phyloP scores from a whole-genome alignment of 164 flowering plant genomes.

The Pachysandra terminalis region DNA sequence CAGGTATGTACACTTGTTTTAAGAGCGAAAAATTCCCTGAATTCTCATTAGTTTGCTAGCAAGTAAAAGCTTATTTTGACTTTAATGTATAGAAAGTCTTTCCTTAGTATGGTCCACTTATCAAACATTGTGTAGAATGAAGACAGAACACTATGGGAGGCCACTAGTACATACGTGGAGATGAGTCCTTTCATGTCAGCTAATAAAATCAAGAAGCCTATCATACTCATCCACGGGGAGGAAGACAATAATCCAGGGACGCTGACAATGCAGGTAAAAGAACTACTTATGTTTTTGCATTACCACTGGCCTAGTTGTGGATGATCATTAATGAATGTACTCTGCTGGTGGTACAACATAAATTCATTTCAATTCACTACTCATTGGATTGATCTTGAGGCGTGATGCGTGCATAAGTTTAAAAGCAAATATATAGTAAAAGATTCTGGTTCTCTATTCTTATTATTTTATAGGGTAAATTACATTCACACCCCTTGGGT shows the following conservation, averaged over 20 bases:
- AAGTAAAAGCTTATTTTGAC: not conserved
- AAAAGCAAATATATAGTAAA: too few relatives aligned
- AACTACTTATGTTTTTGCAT: not conserved
- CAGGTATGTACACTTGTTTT: conserved; percentile 46
- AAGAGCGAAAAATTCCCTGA: not conserved
- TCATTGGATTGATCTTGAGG: too few relatives aligned
- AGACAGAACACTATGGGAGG: conserved; percentile 98
- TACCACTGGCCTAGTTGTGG: not conserved
- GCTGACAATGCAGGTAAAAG: conserved; percentile 90
- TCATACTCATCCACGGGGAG: conserved; percentile 94
- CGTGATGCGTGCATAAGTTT: too few relatives aligned
- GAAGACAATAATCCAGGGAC: conserved; percentile 98
- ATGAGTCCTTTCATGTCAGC: conserved; percentile 99
- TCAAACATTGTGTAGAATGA: conserved; percentile 53
- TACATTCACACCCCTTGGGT: too few relatives aligned
- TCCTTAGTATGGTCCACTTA: too few relatives aligned
- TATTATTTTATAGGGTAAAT: too few relatives aligned
- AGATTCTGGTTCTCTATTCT: not conserved
- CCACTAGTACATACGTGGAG: conserved; percentile 72
- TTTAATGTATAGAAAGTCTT: too few relatives aligned
- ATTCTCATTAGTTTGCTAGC: not conserved
- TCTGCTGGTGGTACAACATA: too few relatives aligned
- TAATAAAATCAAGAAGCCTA: conserved; percentile 88
- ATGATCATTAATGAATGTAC: too few relatives aligned
- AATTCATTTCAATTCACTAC: too few relatives aligned